Evolutionary conservation across 2,329 filamentous ascomycete species (phyloP).

Genomic region (Dothiorella sarmentorum): DNA sequence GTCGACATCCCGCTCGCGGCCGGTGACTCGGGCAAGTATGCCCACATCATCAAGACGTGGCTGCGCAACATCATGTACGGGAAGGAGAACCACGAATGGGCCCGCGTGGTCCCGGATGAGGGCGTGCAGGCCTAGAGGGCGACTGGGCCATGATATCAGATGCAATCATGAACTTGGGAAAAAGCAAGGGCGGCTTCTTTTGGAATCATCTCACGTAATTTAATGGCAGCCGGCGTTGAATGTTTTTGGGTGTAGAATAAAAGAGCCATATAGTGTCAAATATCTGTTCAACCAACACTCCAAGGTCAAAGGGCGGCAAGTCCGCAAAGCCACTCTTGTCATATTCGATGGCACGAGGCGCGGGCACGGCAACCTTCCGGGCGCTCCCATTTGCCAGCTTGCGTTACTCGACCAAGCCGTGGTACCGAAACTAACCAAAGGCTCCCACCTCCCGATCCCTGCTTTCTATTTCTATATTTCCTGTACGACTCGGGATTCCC

Average conservation of each 20-base stretch:
- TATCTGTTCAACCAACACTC: too few relatives aligned
- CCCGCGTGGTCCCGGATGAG: conserved; percentile 42
- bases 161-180: too few relatives aligned
- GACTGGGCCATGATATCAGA: too few relatives aligned
- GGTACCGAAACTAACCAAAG: too few relatives aligned
- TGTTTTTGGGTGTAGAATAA: neutral
- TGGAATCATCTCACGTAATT: too few relatives aligned
- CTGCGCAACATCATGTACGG: conserved; percentile 51
- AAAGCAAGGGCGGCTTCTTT: too few relatives aligned
- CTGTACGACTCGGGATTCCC: neutral
- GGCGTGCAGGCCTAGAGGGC: neutral
- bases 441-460: neutral
- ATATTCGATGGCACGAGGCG: too few relatives aligned
- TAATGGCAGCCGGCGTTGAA: neutral
- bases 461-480: neutral
- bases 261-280: too few relatives aligned
- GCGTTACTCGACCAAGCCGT: neutral
- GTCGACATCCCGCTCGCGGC: conserved; percentile 41
- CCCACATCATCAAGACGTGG: conserved; percentile 44
- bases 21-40: conserved; percentile 43
- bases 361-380: too few relatives aligned
- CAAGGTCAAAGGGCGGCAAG: too few relatives aligned
- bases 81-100: conserved; percentile 46
- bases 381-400: neutral
- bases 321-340: too few relatives aligned